Conservation (phyloP, 148 eudicot genomes). For the Vaccinium darrowii region DNA sequence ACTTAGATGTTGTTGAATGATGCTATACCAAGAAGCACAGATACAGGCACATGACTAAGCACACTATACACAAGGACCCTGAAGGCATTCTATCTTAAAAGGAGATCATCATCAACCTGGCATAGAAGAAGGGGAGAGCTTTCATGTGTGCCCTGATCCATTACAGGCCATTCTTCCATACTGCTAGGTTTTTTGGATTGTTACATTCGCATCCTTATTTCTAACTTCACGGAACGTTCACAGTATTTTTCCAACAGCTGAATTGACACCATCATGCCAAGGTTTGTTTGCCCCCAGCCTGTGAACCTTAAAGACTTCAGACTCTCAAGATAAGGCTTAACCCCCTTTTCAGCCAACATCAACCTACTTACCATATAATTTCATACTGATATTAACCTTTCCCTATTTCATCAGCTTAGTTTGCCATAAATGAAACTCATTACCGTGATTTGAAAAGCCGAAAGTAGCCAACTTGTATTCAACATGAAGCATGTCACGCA, state of each 20-base stretch:
- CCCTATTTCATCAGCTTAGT: neutral
- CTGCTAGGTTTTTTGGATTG: neutral
- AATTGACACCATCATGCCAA: neutral
- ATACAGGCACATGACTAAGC: neutral
- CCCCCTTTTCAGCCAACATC: neutral
- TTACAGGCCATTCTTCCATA: neutral
- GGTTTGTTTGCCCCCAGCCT: neutral
- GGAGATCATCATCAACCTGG: neutral
- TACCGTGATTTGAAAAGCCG: neutral
- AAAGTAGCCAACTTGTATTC: neutral
- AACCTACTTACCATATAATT: neutral
- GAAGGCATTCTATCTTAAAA: neutral
- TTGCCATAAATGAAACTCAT: neutral
- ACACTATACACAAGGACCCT: neutral
- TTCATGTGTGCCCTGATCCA: neutral
- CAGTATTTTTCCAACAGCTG: neutral
- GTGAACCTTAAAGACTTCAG: neutral
- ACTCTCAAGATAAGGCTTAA: neutral
- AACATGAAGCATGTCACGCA: neutral
- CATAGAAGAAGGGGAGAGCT: neutral
- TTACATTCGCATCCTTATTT: neutral
- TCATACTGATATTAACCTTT: neutral
- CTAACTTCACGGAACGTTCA: neutral
- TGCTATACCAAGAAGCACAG: neutral
- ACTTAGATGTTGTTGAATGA: neutral